Percentiles rank a stretch among this genome's conserved stretches.
Conservation (phyloP, 768 basidiomycete genomes). For the Auricularia sp. region DNA sequence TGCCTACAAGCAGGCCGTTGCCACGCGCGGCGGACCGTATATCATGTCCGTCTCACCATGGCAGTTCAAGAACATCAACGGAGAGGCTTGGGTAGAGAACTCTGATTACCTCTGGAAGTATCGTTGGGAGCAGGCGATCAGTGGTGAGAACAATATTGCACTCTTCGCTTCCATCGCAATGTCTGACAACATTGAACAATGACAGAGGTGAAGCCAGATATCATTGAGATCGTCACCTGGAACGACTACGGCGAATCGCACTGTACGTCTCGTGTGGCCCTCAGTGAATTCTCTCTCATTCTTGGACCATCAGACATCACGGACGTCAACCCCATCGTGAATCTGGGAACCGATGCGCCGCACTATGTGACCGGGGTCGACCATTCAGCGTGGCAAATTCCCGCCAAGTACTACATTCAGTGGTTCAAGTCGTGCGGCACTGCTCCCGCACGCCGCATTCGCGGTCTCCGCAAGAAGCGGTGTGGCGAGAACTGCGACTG, state of each 20-base stretch:
- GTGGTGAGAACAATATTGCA: not conserved
- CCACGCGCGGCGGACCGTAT: conserved; percentile 5
- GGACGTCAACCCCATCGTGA: conserved; percentile 3
- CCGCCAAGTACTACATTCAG: conserved; percentile 6
- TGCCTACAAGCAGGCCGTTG: not conserved
- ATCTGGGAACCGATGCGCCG: conserved; percentile 1
- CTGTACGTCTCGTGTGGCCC: not conserved
- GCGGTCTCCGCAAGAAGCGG: not conserved
- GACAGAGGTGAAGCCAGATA: conserved; percentile 6
- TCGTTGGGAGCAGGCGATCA: conserved; percentile 7
- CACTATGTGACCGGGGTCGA: conserved; percentile 5
- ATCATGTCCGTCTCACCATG: conserved; percentile 9
- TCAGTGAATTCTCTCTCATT: not conserved
- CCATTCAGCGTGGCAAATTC: conserved; percentile 3
- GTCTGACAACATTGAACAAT: not conserved
- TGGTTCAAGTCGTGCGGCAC: not conserved
- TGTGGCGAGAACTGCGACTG: not conserved
- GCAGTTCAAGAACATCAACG: conserved; percentile 9
- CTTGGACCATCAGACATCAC: not conserved
- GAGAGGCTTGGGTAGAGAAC: conserved; percentile 4
- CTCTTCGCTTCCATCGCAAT: too few relatives aligned
- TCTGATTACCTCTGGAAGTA: conserved; percentile 7
- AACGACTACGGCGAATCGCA: conserved; percentile 5
- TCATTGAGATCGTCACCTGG: conserved; percentile 8
- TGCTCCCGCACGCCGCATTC: not conserved